Percentiles rank a stretch among this genome's conserved stretches.
Evolutionary conservation across 2,329 filamentous ascomycete genomes (phyloP).

Genomic region (Penicillium sp.): DNA sequence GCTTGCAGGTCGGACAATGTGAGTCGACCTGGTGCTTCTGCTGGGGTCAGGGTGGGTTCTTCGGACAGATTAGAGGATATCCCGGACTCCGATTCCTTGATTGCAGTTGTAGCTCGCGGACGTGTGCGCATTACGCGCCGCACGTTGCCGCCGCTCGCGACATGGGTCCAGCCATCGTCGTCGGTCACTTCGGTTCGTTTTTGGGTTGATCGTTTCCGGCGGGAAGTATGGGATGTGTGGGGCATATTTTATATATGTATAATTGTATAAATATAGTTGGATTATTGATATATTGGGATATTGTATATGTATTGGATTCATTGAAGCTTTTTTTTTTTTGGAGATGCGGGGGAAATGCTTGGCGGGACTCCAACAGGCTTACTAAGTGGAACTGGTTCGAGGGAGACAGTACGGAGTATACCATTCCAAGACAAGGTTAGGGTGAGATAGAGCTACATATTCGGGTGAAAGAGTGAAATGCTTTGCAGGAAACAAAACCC

Average conservation of each 20-base stretch:
- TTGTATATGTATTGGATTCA: neutral
- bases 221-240: conserved; percentile 33
- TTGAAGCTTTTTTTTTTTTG: conserved; percentile 9
- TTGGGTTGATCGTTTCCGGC: conserved; percentile 26
- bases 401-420: neutral
- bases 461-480: neutral
- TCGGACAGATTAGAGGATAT: neutral
- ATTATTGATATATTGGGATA: too few species aligned
- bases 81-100: neutral
- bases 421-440: neutral
- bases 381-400: neutral
- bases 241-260: conserved; percentile 29
- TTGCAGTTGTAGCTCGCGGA: neutral
- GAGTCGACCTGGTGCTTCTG: conserved; percentile 36
- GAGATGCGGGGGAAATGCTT: conserved; percentile 11
- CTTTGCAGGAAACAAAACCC: neutral
- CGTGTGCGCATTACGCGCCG: conserved; percentile 24
- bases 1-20: conserved; percentile 32
- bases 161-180: conserved; percentile 45
- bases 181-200: conserved; percentile 41
- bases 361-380: neutral
- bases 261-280: neutral
- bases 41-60: conserved; percentile 27
- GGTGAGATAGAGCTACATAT: neutral
- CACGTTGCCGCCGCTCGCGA: conserved; percentile 34